Percentiles rank a stretch among this genome's conserved stretches.
These are phyloP conservation scores for Lactarius tabidus DNA, from an alignment of 768 basidiomycete species.

Conservation along the genomic window DNA sequence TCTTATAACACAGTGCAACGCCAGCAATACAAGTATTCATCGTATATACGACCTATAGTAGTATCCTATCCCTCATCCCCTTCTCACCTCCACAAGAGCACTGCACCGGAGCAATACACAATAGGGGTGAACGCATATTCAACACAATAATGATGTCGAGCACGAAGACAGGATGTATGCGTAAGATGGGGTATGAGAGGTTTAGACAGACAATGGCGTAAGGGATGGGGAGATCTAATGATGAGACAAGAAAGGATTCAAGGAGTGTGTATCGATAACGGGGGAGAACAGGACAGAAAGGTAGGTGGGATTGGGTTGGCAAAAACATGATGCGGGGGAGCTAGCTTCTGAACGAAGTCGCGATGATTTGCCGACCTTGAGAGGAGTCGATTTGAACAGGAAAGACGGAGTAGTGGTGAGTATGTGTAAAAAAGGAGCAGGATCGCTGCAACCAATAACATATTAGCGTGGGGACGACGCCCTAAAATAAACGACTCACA, in stretches of 20 bases:
- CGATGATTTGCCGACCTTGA: not conserved
- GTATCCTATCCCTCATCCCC: not conserved
- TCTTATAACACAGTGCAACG: constrained; percentile 5
- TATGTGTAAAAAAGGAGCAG: constrained; percentile 10
- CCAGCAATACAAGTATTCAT: constrained; percentile 18
- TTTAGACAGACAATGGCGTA: constrained; percentile 6
- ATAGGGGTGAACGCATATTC: constrained; percentile 14
- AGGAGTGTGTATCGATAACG: constrained; percentile 12
- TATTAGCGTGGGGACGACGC: not conserved
- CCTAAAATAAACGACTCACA: constrained; percentile 15
- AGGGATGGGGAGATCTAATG: constrained; percentile 9
- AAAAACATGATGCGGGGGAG: not conserved
- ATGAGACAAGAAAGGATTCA: constrained; percentile 2
- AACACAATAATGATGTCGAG: constrained; percentile 23
- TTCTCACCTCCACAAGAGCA: constrained; percentile 18
- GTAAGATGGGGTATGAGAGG: not conserved
- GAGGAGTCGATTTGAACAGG: not conserved
- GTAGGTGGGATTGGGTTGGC: not conserved
- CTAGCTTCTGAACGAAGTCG: not conserved
- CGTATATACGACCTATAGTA: constrained; percentile 15
- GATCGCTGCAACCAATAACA: constrained; percentile 3
- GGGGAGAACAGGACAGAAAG: not conserved
- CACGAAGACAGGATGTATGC: constrained; percentile 8
- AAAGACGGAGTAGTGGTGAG: constrained; percentile 10
- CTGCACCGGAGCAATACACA: constrained; percentile 22